Evolutionary conservation across 1,139 yeast species (phyloP).

Genomic region (Suhomyces panamericanus): DNA sequence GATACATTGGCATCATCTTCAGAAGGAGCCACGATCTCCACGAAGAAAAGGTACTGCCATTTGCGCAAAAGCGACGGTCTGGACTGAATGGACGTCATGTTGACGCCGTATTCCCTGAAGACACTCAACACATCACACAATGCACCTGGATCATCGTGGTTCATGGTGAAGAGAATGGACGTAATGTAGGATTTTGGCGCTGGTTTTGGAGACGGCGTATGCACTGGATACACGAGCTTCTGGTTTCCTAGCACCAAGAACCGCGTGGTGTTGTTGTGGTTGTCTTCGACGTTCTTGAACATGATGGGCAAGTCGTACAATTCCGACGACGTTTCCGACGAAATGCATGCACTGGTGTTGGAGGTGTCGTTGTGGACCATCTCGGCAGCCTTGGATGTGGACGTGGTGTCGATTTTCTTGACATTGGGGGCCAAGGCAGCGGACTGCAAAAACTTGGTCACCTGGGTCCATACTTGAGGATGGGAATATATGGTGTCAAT

Average conservation of each 20-base stretch:
- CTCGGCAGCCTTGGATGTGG: slow-evolving; percentile 86
- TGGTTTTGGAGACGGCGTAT: background rate
- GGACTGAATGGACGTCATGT: slow-evolving; percentile 70
- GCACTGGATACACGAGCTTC: slow-evolving; percentile 14
- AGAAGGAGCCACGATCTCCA: slow-evolving; percentile 53
- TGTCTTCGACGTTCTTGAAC: slow-evolving; percentile 64
- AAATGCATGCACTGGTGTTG: slow-evolving; percentile 47
- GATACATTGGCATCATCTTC: slow-evolving; percentile 21
- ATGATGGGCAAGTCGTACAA: slow-evolving; percentile 62
- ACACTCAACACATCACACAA: slow-evolving; percentile 64
- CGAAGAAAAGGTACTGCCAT: slow-evolving; percentile 85
- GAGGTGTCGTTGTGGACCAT: slow-evolving; percentile 46
- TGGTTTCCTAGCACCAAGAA: slow-evolving; percentile 63
- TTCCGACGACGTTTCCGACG: slow-evolving; percentile 60
- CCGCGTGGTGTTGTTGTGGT: slow-evolving; percentile 75
- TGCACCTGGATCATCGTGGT: slow-evolving; percentile 73
- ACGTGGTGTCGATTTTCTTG: slow-evolving; percentile 62
- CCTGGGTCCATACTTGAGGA: slow-evolving; percentile 99
- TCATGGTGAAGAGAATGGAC: slow-evolving; percentile 64
- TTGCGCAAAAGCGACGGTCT: slow-evolving; percentile 64
- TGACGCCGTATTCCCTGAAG: slow-evolving; percentile 58
- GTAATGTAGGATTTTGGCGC: slow-evolving; percentile 32
- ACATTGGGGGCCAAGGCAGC: slow-evolving; percentile 32
- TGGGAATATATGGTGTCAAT: slow-evolving; percentile 74
- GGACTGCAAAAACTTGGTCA: slow-evolving; percentile 51